Conservation (phyloP, 345 rosid genomes). For the Psidium guajava region DNA sequence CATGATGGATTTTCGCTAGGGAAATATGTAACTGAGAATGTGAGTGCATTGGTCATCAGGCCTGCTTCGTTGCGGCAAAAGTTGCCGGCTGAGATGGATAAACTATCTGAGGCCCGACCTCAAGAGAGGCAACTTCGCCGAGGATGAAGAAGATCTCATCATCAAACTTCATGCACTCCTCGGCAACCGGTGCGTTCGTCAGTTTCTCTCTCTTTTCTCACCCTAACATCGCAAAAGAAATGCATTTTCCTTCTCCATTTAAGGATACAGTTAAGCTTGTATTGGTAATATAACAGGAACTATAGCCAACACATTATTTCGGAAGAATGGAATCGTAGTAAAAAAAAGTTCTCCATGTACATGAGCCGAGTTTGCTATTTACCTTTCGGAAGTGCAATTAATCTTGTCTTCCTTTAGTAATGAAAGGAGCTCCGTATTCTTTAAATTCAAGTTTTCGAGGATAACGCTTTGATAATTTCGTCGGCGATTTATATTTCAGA, state of each 20-base stretch:
- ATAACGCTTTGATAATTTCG: not conserved
- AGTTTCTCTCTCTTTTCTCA: not conserved
- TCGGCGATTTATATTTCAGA: slow-evolving; percentile 6
- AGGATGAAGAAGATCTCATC: slow-evolving; percentile 44
- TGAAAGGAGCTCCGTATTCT: not conserved
- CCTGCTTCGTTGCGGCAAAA: slow-evolving; percentile 34
- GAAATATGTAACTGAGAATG: not conserved
- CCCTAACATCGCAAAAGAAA: not conserved
- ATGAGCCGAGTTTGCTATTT: not conserved
- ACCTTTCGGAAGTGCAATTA: not conserved
- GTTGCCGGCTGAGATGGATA: slow-evolving; percentile 39
- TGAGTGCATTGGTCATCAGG: slow-evolving; percentile 9
- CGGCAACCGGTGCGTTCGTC: slow-evolving; percentile 23
- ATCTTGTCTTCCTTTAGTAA: not conserved
- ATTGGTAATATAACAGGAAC: not conserved
- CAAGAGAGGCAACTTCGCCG: slow-evolving; percentile 30
- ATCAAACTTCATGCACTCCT: slow-evolving; percentile 40
- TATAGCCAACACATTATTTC: not conserved
- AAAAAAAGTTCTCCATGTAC: not conserved
- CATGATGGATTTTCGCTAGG: not conserved
- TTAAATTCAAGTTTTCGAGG: not conserved
- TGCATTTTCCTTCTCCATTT: not conserved
- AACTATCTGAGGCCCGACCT: slow-evolving; percentile 37
- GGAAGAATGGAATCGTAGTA: not conserved
- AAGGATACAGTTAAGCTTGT: not conserved